Evolutionary conservation across 805 yeast genomes (phyloP), one percentile per base, ranked within the genome.

Genomic region (Pichia thaimueangensis): DNA sequence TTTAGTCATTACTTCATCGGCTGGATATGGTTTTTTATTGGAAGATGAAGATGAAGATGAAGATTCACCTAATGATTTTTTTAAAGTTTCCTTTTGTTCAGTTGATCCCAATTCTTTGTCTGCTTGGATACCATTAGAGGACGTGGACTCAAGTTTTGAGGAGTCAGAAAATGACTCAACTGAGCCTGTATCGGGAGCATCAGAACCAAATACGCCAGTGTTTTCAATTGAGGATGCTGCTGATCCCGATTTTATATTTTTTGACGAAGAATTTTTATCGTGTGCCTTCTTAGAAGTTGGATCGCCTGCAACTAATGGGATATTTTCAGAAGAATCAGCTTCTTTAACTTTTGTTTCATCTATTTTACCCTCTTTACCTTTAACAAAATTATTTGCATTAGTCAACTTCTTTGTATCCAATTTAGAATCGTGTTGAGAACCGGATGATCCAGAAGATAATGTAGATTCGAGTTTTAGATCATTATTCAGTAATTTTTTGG

Each of bases 291-390:
- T 49, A 1, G 43, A 39, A 20, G 22, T 29, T 25, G 46, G 45
- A 24, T 46, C 43, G 20, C 51, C 51, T 16, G 51, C 51, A 24
- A 43, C 35, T 20, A 48, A 40, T 15, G 51, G 51, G 20, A 46
- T 40, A 5, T 46, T 45, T 17, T 37, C 32, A 1, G 35, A 34
- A 11, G 36, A 22, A 15, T 67, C 71, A 10, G 63, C 64, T 25
- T 52, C 45, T 43, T 63, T 66, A 42, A 69, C 70, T 43, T 64
- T 65, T n/a, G 60, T 43, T 47, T 69, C 74, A 39, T 69, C 73
- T 23, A 68, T 62, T 6, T 46, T 57, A 2, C 72, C 73, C 16
- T 56, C 49, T 41, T 60, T 57, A 43, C 60, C 60, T 30, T 43
- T 55, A 7, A 63, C 66, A n/a, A 55, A 37, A 29, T 53, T 51